Evolutionary conservation across 2,329 filamentous ascomycete genomes (phyloP).

Genomic region (Pyrenophora graminea): DNA sequence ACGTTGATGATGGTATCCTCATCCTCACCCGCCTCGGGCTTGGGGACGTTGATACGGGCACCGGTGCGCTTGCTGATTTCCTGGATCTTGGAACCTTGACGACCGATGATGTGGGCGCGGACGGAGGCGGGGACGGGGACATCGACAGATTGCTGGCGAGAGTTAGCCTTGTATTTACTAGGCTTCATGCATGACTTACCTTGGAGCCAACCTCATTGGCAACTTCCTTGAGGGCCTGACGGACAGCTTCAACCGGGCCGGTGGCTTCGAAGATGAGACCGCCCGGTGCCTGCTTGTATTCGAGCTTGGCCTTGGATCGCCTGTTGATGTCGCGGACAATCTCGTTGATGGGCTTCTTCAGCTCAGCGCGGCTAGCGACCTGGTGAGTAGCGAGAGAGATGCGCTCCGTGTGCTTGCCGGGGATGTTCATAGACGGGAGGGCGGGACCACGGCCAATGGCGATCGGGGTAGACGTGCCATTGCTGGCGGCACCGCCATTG

Average conservation of each 20-base stretch:
- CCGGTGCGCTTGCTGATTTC: slow-evolving; percentile 86
- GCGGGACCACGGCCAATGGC: slow-evolving; percentile 39
- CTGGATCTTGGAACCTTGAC: slow-evolving; percentile 87
- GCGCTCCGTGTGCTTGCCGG: slow-evolving; percentile 79
- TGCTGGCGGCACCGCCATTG: slow-evolving; percentile 56
- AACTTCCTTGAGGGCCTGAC: slow-evolving; percentile 86
- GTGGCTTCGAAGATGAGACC: slow-evolving; percentile 83
- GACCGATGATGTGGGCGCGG: slow-evolving; percentile 89
- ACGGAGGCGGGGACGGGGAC: slow-evolving; percentile 83
- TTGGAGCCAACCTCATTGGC: slow-evolving; percentile 85
- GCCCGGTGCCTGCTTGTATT: slow-evolving; percentile 72
- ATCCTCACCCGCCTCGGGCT: slow-evolving; percentile 78
- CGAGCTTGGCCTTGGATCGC: slow-evolving; percentile 83
- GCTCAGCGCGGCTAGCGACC: slow-evolving; percentile 73
- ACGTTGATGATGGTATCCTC: slow-evolving; percentile 81
- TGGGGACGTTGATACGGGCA: slow-evolving; percentile 87
- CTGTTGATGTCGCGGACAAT: slow-evolving; percentile 91
- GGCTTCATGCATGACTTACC: slow-evolving; percentile 54
- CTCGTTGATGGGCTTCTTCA: slow-evolving; percentile 84
- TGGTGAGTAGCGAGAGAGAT: slow-evolving; percentile 75
- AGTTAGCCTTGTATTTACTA: slow-evolving; percentile 12
- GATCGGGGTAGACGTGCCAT: slow-evolving; percentile 52
- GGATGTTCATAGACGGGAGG: slow-evolving; percentile 71
- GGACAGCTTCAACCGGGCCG: slow-evolving; percentile 80
- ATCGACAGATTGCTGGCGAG: slow-evolving; percentile 64